Evolutionary conservation across 1,284 basidiomycete species (phyloP), one percentile per base, ranked within the genome.

Genomic region (Amylostereum chailletii): DNA sequence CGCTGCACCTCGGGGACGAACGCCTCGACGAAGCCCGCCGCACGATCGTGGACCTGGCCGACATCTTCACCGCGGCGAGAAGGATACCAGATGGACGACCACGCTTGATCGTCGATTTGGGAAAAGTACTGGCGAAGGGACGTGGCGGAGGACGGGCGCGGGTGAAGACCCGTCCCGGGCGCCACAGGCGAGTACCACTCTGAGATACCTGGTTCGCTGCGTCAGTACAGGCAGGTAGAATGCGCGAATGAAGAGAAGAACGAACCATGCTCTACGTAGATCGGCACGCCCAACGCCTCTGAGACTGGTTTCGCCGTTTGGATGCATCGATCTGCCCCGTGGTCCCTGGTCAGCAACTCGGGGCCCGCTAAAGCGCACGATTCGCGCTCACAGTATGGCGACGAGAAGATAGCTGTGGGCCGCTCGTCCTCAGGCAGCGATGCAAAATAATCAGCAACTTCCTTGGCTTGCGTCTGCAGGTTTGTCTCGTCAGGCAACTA

Each of bases 181-280:
- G 62, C 66, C 27, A 79, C 87, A 31, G 84, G 87, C 2, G 85
- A 86, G 63, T 86, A 93, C 90, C 90, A 93, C 64, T 93, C 91
- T 3, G 80, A 76, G 7, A 93, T 62, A 6, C 90, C 90, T 86
- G 57, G 37, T 26, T 34, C 30, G 33, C 10, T 30, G 10, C 5
- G 26, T 34, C 4, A 5, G 38, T 8, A 34, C 8, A 34, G 39
- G 9, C 11, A 32, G 36, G 8, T n/a, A 4, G 44, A 19, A 37
- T 26, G 11, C n/a, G 4, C 6, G 32, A 9, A 36, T n/a, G 32
- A 31, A 11, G 31, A 33, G 10, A 26, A 45, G 43, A 42, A 7
- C 26, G 9, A 58, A 83, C 87, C 87, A 55, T 91, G 88, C 57
- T 89, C 81, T 3, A 87, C 75, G 52, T 77, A 83, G 44, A 94